Evolutionary conservation across 805 yeast genomes (phyloP).

Genomic region (Metschnikowia anglica): DNA sequence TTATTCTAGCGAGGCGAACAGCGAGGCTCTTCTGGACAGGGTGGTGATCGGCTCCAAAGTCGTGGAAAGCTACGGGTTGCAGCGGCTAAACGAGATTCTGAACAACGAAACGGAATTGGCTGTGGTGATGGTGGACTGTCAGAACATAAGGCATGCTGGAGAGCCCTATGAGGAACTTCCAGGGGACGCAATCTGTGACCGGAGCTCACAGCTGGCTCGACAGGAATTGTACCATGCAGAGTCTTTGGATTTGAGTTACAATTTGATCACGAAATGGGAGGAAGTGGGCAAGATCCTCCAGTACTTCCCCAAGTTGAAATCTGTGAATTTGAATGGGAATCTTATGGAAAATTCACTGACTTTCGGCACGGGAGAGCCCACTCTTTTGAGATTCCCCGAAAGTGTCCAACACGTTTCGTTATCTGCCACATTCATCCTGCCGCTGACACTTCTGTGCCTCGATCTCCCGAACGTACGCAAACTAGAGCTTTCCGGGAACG

Average conservation of each 20-base stretch:
- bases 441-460: conserved; percentile 16
- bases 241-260: conserved; percentile 17
- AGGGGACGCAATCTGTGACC: neutral
- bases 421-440: conserved; percentile 25
- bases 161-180: neutral
- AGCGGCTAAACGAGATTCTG: conserved; percentile 49
- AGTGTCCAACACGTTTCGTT: conserved; percentile 24
- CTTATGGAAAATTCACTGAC: conserved; percentile 26
- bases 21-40: conserved; percentile 23
- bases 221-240: conserved; percentile 2
- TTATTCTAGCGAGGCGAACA: conserved; percentile 39
- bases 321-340: conserved; percentile 57
- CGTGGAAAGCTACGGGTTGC: conserved; percentile 67
- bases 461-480: conserved; percentile 40
- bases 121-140: conserved; percentile 51
- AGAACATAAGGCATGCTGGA: conserved; percentile 28
- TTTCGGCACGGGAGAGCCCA: neutral
- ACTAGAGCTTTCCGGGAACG: conserved; percentile 37
- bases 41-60: conserved; percentile 54
- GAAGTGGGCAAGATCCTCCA: conserved; percentile 38
- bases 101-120: conserved; percentile 44
- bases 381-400: conserved; percentile 5
- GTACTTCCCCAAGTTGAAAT: conserved; percentile 36
- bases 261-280: conserved; percentile 15
- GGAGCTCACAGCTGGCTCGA: too few relatives aligned